Percentiles rank a stretch among this genome's conserved stretches.
These are phyloP conservation scores for Penicillium sp. DNA, from an alignment of 2,329 filamentous ascomycete species.

Conservation along the genomic window DNA sequence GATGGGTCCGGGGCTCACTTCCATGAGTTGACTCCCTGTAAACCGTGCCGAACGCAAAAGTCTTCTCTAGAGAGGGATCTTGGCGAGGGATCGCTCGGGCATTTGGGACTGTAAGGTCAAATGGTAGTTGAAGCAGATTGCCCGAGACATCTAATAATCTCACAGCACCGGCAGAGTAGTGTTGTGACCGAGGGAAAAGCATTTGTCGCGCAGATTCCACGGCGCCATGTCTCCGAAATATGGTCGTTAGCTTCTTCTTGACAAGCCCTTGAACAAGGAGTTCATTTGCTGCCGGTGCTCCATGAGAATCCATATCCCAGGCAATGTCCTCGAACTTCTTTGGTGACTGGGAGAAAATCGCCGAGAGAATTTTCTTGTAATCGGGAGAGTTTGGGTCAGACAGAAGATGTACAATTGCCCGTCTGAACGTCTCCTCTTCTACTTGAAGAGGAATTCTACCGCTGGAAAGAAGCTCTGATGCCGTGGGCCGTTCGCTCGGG, in stretches of 20 bases:
- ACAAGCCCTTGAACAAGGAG: slow-evolving; percentile 69
- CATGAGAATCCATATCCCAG: slow-evolving; percentile 67
- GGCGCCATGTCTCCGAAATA: slow-evolving; percentile 87
- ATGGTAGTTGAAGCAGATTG: slow-evolving; percentile 89
- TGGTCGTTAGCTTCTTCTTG: slow-evolving; percentile 68
- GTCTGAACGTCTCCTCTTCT: slow-evolving; percentile 85
- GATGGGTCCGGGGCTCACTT: slow-evolving; percentile 75
- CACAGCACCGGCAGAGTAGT: slow-evolving; percentile 72
- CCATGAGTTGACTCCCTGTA: slow-evolving; percentile 76
- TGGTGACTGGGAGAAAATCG: slow-evolving; percentile 72
- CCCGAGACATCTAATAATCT: slow-evolving; percentile 79
- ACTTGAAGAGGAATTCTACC: slow-evolving; percentile 86
- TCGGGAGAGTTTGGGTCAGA: slow-evolving; percentile 81
- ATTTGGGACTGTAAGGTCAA: slow-evolving; percentile 84
- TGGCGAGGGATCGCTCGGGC: slow-evolving; percentile 74
- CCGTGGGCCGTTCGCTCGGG: slow-evolving; percentile 77
- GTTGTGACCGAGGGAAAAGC: slow-evolving; percentile 76
- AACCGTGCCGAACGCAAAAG: slow-evolving; percentile 82
- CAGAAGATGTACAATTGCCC: slow-evolving; percentile 71
- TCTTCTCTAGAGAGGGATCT: slow-evolving; percentile 65
- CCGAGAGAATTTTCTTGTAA: slow-evolving; percentile 84
- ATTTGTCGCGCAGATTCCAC: slow-evolving; percentile 72
- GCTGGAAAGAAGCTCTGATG: slow-evolving; percentile 75
- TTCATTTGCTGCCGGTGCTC: slow-evolving; percentile 49
- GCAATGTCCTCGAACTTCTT: slow-evolving; percentile 78